These are phyloP conservation scores for Talaromyces marneffei DNA, from an alignment of 2,329 filamentous ascomycete genomes.

Conservation along the genomic window DNA sequence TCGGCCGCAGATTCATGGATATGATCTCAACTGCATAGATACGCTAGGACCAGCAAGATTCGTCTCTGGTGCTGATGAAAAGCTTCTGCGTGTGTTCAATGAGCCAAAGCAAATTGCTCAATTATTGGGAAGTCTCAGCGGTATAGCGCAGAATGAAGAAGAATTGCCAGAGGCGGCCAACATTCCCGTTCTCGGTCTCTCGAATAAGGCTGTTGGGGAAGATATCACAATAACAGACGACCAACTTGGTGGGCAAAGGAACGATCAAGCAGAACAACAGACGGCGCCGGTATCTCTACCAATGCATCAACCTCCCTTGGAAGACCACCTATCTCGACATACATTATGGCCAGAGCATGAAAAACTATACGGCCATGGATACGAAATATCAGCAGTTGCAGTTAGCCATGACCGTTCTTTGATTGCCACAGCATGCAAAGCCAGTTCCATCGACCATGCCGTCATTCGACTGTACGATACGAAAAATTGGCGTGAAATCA, in stretches of 20 bases:
- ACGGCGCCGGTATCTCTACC: conserved; percentile 41
- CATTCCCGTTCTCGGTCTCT: conserved; percentile 89
- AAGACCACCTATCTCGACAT: conserved; percentile 82
- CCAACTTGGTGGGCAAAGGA: conserved; percentile 5
- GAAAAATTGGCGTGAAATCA: conserved; percentile 73
- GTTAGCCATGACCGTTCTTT: conserved; percentile 67
- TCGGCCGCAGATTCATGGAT: conserved; percentile 93
- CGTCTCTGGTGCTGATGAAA: conserved; percentile 93
- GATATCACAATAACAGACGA: conserved; percentile 35
- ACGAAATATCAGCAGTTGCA: conserved; percentile 87
- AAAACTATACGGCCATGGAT: conserved; percentile 96
- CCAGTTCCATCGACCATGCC: conserved; percentile 87
- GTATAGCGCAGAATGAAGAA: conserved; percentile 43
- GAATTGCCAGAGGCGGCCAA: conserved; percentile 79
- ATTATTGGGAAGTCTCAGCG: conserved; percentile 64
- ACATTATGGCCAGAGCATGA: conserved; percentile 95
- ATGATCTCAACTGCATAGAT: conserved; percentile 93
- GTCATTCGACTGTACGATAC: conserved; percentile 91
- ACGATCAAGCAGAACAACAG: conserved; percentile 18
- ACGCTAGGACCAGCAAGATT: conserved; percentile 68
- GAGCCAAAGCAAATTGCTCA: conserved; percentile 77
- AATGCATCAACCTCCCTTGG: conserved; percentile 69
- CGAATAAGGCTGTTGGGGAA: conserved; percentile 78
- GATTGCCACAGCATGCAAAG: conserved; percentile 87
- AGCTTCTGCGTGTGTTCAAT: conserved; percentile 91